A percentile compares a stretch with the other conserved stretches of the same genome.
Conservation (phyloP, 2,329 filamentous ascomycete genomes). For the Neofusicoccum parvum region DNA sequence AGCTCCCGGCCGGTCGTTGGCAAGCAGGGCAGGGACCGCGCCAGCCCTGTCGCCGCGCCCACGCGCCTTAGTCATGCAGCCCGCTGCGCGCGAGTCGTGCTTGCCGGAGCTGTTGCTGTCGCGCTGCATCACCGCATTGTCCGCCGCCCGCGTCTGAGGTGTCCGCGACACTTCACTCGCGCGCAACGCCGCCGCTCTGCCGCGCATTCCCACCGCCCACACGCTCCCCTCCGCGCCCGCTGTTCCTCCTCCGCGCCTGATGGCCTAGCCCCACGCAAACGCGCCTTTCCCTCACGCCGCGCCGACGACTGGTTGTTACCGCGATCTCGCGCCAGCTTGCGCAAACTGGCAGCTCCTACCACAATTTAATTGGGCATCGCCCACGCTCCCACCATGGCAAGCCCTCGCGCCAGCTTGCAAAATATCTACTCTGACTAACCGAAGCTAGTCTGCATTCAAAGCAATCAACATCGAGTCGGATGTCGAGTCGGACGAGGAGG, state of each 20-base stretch:
- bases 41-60: background rate
- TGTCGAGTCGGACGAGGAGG: conserved; percentile 83
- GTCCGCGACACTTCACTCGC: conserved; percentile 3
- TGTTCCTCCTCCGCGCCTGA: background rate
- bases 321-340: background rate
- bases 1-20: conserved; percentile 15
- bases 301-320: background rate
- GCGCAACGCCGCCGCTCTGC: background rate
- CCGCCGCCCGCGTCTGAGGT: conserved; percentile 8
- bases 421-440: background rate
- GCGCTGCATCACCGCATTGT: conserved; percentile 14
- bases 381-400: conserved; percentile 5
- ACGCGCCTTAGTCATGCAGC: conserved; percentile 3
- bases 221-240: background rate
- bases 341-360: background rate
- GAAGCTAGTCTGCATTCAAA: conserved; percentile 63
- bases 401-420: background rate
- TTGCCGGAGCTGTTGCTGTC: background rate
- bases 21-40: conserved; percentile 1
- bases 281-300: background rate
- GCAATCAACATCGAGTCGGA: conserved; percentile 94
- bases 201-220: background rate
- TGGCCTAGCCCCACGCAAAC: background rate
- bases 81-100: background rate
- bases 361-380: background rate